Percentiles rank a stretch among this genome's conserved stretches.
Evolutionary conservation across 306 rosid species (phyloP).

Genomic region (Trichosanthes truncata): DNA sequence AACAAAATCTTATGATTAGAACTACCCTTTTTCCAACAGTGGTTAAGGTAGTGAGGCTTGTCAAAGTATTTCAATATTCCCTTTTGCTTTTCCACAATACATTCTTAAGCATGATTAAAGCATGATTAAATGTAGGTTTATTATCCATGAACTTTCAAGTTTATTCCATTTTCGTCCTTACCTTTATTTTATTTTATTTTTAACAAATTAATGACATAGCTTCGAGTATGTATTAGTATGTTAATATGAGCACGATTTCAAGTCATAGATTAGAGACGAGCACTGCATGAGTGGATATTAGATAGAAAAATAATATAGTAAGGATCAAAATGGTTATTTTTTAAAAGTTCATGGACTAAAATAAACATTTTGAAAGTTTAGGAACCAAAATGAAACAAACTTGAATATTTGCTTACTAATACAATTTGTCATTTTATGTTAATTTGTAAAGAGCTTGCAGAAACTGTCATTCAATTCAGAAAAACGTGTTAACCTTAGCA

Average conservation of each 20-base stretch:
- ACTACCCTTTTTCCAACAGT: background rate
- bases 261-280: no score
- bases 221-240: background rate
- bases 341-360: background rate
- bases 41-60: background rate
- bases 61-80: background rate
- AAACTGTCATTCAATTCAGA: conserved; percentile 3
- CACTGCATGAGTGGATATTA: background rate
- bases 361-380: background rate
- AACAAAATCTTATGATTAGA: background rate
- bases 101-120: background rate
- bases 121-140: background rate
- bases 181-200: no score
- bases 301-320: no score
- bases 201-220: background rate
- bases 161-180: no score
- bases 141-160: no score
- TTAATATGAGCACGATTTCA: background rate
- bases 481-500: conserved; percentile 47
- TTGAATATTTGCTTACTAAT: background rate
- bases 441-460: background rate
- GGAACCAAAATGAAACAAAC: background rate
- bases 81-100: background rate
- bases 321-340: background rate
- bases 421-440: background rate